These are phyloP conservation scores for Austroboletus eburneus DNA, from an alignment of 768 basidiomycete genomes.

Conservation along the genomic window DNA sequence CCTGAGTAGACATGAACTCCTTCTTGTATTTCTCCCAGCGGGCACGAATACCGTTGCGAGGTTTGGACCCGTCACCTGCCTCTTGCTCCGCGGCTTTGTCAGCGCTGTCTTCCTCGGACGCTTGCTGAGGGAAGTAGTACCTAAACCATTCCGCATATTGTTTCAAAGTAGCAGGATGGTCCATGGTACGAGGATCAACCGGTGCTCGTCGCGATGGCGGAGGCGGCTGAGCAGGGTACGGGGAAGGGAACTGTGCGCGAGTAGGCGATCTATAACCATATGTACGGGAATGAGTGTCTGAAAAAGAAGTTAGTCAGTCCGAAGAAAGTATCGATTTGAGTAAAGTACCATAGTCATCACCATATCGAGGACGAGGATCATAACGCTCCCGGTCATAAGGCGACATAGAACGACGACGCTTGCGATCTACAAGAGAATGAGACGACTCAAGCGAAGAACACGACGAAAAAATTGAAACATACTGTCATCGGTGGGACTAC, in stretches of 20 bases:
- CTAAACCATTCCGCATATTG: constrained; percentile 90
- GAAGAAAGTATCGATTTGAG: not conserved
- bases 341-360: constrained; percentile 73
- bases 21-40: constrained; percentile 95
- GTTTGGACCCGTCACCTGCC: constrained; percentile 77
- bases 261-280: constrained; percentile 65
- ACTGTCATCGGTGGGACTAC: constrained; percentile 77
- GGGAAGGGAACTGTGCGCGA: constrained; percentile 45
- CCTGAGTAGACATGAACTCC: constrained; percentile 83
- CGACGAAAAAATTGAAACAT: constrained; percentile 8
- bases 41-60: constrained; percentile 76
- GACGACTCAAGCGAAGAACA: not conserved
- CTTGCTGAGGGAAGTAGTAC: constrained; percentile 68
- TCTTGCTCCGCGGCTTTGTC: constrained; percentile 84
- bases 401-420: constrained; percentile 68
- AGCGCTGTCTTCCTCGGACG: constrained; percentile 75
- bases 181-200: constrained; percentile 75
- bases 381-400: constrained; percentile 83
- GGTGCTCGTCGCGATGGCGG: constrained; percentile 59
- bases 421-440: constrained; percentile 46
- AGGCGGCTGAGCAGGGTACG: constrained; percentile 38
- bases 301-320: constrained; percentile 8
- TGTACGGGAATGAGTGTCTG: constrained; percentile 62
- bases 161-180: constrained; percentile 77
- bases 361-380: constrained; percentile 78